A percentile compares a stretch with the other conserved stretches of the same genome.
Evolutionary conservation across 164 flowering plant species (phyloP).

Genomic region (Nymphaea thermarum): DNA sequence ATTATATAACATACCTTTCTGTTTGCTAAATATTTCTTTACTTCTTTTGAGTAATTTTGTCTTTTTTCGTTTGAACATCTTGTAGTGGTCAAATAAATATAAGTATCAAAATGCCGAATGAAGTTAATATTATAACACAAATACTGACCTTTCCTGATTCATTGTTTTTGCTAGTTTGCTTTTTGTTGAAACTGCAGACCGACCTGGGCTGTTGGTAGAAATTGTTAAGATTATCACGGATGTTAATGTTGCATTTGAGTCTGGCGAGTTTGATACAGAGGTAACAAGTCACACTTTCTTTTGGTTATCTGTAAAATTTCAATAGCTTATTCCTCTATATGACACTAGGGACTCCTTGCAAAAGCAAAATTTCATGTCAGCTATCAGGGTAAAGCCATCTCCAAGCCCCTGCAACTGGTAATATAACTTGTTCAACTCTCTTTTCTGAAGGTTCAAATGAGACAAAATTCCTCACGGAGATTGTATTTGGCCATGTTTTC

Average conservation of each 20-base stretch:
- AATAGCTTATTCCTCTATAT: neutral
- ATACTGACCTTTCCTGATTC: neutral
- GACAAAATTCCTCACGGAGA: neutral
- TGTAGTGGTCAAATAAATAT: no score
- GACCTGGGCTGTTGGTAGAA: constrained; percentile 92
- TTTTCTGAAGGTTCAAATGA: neutral
- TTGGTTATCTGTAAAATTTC: neutral
- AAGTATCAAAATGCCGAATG: neutral
- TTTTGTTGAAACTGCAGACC: constrained; percentile 75
- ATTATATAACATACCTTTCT: no score
- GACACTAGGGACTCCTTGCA: constrained; percentile 76
- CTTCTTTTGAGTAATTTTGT: no score
- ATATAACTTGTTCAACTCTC: neutral
- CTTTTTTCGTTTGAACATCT: no score
- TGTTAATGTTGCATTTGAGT: constrained; percentile 59
- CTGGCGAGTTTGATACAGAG: constrained; percentile 99
- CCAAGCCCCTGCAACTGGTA: constrained; percentile 91
- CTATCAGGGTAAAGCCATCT: constrained; percentile 68
- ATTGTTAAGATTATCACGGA: constrained; percentile 84
- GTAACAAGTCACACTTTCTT: constrained; percentile 19
- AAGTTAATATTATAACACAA: neutral
- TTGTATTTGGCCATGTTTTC: neutral
- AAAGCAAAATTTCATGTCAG: constrained; percentile 96
- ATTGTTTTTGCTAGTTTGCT: constrained; percentile 48
- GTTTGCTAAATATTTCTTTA: no score